phyloP scores from a whole-genome alignment of 768 basidiomycete genomes.

The Guyanaporus albipodus region DNA sequence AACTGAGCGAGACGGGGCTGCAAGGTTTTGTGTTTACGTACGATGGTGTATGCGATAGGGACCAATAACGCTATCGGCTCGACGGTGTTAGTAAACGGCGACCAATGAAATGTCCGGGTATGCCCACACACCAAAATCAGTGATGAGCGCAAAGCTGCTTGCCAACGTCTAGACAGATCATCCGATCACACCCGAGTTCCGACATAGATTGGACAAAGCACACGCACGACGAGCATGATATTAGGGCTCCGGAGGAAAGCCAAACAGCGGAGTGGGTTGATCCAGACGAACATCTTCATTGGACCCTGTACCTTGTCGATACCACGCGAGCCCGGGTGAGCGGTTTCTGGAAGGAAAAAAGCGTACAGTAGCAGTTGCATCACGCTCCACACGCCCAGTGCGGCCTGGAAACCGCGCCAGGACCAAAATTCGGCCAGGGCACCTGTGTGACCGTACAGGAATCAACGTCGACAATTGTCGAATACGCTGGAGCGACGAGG shows the following conservation, averaged over 20 bases:
- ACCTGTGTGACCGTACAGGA: constrained; percentile 28
- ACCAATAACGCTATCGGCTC: constrained; percentile 43
- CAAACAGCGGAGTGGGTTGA: constrained; percentile 58
- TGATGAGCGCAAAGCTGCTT: constrained; percentile 22
- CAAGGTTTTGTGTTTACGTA: constrained; percentile 26
- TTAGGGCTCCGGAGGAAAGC: constrained; percentile 55
- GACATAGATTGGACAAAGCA: background rate
- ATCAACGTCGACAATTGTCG: background rate
- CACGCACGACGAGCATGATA: constrained; percentile 48
- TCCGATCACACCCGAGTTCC: background rate
- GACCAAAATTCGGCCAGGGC: constrained; percentile 54
- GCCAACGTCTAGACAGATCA: constrained; percentile 40
- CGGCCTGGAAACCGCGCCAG: constrained; percentile 58
- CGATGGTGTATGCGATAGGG: constrained; percentile 64
- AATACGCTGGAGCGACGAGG: background rate
- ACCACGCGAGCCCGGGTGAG: constrained; percentile 53
- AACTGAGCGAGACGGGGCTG: background rate
- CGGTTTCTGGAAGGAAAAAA: constrained; percentile 59
- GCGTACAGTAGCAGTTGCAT: constrained; percentile 37
- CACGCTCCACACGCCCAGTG: constrained; percentile 39
- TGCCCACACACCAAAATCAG: constrained; percentile 34
- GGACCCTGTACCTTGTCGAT: constrained; percentile 41
- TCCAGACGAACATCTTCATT: constrained; percentile 35
- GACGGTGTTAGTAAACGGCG: background rate
- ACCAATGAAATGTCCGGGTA: background rate